Conservation (phyloP, 768 basidiomycete genomes). For the Mycena amicta region DNA sequence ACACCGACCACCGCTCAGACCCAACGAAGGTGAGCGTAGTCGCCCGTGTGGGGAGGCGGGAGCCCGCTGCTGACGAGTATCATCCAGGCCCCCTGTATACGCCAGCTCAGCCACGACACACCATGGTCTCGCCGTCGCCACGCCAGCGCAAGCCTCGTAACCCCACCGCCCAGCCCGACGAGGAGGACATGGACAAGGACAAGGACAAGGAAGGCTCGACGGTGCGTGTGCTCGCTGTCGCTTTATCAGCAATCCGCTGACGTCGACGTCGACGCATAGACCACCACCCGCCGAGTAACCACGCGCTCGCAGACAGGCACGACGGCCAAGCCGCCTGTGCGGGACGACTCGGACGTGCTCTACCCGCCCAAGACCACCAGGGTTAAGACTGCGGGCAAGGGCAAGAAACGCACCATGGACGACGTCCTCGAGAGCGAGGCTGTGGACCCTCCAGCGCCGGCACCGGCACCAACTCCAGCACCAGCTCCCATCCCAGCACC, state of each 20-base stretch:
- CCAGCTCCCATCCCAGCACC: background rate
- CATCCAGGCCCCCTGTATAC: background rate
- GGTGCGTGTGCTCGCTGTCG: background rate
- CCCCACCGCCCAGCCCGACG: background rate
- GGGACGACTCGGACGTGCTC: background rate
- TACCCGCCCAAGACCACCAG: background rate
- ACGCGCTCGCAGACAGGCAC: background rate
- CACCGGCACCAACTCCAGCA: background rate
- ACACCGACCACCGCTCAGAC: background rate
- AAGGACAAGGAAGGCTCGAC: background rate
- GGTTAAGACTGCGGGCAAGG: background rate
- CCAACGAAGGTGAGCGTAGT: background rate
- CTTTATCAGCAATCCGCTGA: background rate
- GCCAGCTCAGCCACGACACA: background rate
- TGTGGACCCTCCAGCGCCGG: background rate
- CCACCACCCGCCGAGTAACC: background rate
- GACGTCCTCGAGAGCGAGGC: background rate
- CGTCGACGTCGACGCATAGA: background rate
- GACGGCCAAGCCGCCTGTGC: background rate
- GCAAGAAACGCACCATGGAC: background rate
- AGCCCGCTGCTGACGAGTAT: background rate
- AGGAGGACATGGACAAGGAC: background rate
- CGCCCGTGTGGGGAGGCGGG: background rate
- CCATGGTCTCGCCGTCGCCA: background rate
- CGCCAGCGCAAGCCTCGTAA: too few species aligned